Base-by-base conservation (phyloP, 2,329 filamentous ascomycete species). In the Ceratocystis colombiana region DNA sequence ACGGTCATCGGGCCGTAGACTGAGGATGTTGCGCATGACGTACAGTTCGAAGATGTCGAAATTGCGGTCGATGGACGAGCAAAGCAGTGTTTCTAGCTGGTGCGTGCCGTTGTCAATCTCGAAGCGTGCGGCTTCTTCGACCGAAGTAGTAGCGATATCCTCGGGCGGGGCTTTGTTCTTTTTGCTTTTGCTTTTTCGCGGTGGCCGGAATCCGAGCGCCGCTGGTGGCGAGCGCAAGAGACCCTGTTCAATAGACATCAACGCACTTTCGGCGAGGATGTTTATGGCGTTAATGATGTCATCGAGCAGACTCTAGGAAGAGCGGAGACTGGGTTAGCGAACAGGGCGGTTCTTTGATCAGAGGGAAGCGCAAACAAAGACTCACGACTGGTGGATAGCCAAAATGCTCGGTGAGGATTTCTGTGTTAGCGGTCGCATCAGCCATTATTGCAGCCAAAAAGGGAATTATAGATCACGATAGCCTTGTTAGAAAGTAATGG, bases 261-360 rank as follows among this genome's bases (percentile, higher is more conserved):
- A 86, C 65, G 90, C 92, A 75, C 88, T 88, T 76, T 96, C 94
- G 72, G 94, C 88, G 72, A 96, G 84, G 72, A 93, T 89, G 79
- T 97, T 99, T 75, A 96, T 86, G 66, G 88, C 89, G 79, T 97
- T 96, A 79, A 97, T 96, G 71, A 97, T 92, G 77, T 97, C 93
- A 83, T 99, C 94, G 73, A 99, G 88, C 53, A 99, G 84, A 68
- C 89, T 89, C 92, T 96, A 20, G 30, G 55, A 33, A 37, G 20
- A 12, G 48, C 45, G 57, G 66, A 37, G 55, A 57, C 64, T 66
- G 67, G 41, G 53, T 67, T 65, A 57, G 55, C 33, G 5, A 62
- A 53, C n/a, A 22, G 33, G 50, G 28, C 20, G 28, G 48, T 55
- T 20, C 20, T 46, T 17, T 10, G 22, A 15, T 46, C 45, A 15